Base-by-base conservation (phyloP, 2,329 filamentous ascomycete genomes). In the Bimuria novae-zelandiae region DNA sequence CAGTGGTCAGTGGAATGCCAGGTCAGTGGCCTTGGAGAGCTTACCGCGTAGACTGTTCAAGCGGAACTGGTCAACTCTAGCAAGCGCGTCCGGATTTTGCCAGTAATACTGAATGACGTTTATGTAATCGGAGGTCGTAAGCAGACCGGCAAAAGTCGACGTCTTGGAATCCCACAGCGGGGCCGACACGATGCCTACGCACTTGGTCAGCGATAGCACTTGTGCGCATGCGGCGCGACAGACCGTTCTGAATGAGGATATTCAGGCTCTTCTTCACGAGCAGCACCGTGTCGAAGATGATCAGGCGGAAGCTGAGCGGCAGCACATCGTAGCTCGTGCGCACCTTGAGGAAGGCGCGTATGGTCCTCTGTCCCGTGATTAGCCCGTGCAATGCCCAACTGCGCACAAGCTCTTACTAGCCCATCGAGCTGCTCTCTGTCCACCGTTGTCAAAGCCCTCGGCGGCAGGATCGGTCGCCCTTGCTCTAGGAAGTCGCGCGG, bases 81-180 rank as follows among this genome's bases (percentile, higher is more conserved):
- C 86, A 56, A 97, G 84, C 53, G 92, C 89, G 62, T 96, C 90
- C 2, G 93, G 94, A 65, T 94, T 95, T 75, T 97, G 92, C 81
- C 92, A 97, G 80, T 99, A 97, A 77, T 99, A 99, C 74, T 97
- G 93, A 35, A 99, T 96, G 52, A 99, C 89, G 70, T 99, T 99
- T 77, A 99, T 95, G 74, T 94, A 99, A 77, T 99, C 94, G 56
- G 92, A 96, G 58, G 92, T 94, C 23, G 94, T 99, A 61, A 99
- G 82, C 43, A 99, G 84, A 33, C 94, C 94, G 35, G 93, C 94
- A 75, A 97, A 99, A 30, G 89, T 91, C 22, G 92, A 96, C 3
- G 88, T 90, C 61, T 89, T 88, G 22, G 93, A 97, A 75, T 99
- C 92, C 94, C 94, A 99, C 60, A 99, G 80, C 45, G 94, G 94